Conservation (phyloP, 2,329 filamentous ascomycete genomes). For the Botryotinia convoluta region DNA sequence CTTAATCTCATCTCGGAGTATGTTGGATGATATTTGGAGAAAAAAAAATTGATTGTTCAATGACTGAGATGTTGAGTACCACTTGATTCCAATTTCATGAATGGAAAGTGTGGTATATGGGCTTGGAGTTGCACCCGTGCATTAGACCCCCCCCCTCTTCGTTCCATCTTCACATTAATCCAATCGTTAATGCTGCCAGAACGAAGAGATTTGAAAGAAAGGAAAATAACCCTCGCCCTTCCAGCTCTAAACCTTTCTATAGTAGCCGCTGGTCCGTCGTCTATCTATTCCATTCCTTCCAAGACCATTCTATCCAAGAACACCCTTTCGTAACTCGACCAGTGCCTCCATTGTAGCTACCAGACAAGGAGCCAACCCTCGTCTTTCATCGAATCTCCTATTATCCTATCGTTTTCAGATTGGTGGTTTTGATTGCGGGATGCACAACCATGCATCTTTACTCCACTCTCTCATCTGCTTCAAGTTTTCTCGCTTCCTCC, state of each 20-base stretch:
- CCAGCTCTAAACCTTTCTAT: background rate
- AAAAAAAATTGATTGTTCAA: background rate
- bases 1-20: background rate
- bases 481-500: conserved; percentile 29
- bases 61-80: background rate
- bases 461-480: conserved; percentile 24
- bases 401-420: background rate
- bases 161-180: background rate
- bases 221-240: background rate
- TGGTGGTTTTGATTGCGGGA: background rate
- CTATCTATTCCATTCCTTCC: background rate
- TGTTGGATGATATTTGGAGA: background rate
- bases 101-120: background rate
- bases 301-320: background rate
- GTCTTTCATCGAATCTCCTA: background rate
- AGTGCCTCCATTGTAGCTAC: background rate
- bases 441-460: background rate
- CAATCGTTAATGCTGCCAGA: background rate
- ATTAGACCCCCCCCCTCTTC: background rate
- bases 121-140: background rate
- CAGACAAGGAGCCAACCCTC: background rate
- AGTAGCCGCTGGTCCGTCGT: background rate
- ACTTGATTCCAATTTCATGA: background rate
- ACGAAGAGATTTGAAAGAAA: background rate
- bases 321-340: background rate